Evolutionary conservation across 306 rosid genomes (phyloP), one percentile per base, ranked within the genome.

Genomic region (Abrus precatorius): DNA sequence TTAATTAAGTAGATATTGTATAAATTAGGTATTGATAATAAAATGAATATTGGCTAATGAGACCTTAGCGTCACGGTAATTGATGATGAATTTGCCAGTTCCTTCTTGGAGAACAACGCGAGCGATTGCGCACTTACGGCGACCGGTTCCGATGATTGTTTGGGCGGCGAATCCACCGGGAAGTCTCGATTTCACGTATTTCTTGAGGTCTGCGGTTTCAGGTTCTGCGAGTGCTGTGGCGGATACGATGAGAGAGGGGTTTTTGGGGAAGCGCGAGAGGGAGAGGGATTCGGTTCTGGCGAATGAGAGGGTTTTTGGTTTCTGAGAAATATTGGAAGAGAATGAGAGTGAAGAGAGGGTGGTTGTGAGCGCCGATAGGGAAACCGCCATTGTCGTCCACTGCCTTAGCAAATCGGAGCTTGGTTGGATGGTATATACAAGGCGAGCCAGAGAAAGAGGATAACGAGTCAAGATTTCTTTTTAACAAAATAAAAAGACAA

Each of bases 141-240:
- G 97, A 80, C 99, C 99, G 1, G 98, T 95, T 28, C 93, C 99
- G 14, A 91, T 60, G 72, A 89, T 79, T 0, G 96, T 87, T 60
- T 95, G 99, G 38, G 97, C 98, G 0, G 99, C 99, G 67, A 95
- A 95, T 0, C 99, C 99, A 32, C 98, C 99, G 0, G 96, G 99
- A 61, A 95, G 99, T 57, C 98, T 88, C 29, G 94, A 88, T 36
- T 95, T 95, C 11, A 95, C 99, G 81, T 49, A 88, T 11, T 57
- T 90, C 64, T 30, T 78, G 9, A 95, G 91, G 89, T 95, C 91
- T 1, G 1, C 86, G 2, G 90, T 88, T 89, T 95, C 96, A 33
- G 74, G 29, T 28, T 75, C 94, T 8, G 88, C 91, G 53, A 83
- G 85, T 4, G 92, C 83, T 1, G 93, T 47, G 40, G 97, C 92